Evolutionary conservation across 192 early-diverging fungal genomes (phyloP).

Genomic region (Endogone sp.): DNA sequence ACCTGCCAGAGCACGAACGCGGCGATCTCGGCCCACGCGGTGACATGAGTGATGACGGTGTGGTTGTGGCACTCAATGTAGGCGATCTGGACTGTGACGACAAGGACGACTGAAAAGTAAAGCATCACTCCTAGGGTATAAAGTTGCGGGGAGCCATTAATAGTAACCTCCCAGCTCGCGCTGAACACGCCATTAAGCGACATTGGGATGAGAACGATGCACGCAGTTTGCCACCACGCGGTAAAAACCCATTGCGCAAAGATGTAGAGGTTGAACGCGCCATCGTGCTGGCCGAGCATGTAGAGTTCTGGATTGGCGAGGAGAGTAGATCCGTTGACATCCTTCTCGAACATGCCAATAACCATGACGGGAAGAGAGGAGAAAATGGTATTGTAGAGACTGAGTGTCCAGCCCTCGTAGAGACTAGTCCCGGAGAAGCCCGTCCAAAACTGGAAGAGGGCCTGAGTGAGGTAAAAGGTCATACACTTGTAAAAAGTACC

Average conservation of each 20-base stretch:
- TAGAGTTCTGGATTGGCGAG: slow-evolving; percentile 71
- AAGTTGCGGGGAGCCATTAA: slow-evolving; percentile 40
- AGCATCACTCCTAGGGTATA: slow-evolving; percentile 52
- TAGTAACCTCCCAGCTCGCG: slow-evolving; percentile 33
- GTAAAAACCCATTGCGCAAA: slow-evolving; percentile 51
- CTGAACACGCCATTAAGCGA: slow-evolving; percentile 38
- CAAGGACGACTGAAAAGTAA: slow-evolving; percentile 57
- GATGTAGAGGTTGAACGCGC: slow-evolving; percentile 50
- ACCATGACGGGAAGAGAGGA: slow-evolving; percentile 75
- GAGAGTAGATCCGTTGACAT: slow-evolving; percentile 62
- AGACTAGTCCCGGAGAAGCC: slow-evolving; percentile 73
- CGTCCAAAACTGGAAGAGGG: slow-evolving; percentile 70
- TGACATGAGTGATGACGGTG: slow-evolving; percentile 55
- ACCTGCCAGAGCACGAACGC: slow-evolving; percentile 64
- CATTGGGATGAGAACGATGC: slow-evolving; percentile 46
- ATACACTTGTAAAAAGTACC: slow-evolving; percentile 91
- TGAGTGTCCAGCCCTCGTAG: slow-evolving; percentile 74
- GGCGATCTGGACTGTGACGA: slow-evolving; percentile 68
- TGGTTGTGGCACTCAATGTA: slow-evolving; percentile 67
- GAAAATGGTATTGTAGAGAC: slow-evolving; percentile 82
- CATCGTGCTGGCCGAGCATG: slow-evolving; percentile 49
- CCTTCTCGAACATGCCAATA: slow-evolving; percentile 81
- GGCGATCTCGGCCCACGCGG: slow-evolving; percentile 48
- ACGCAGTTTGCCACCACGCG: slow-evolving; percentile 49
- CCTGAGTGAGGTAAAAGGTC: slow-evolving; percentile 72